A percentile compares a stretch with the other conserved stretches of the same genome.
These are phyloP conservation scores for Coemansia sp. DNA, from an alignment of 192 early-diverging fungal species.

Conservation along the genomic window DNA sequence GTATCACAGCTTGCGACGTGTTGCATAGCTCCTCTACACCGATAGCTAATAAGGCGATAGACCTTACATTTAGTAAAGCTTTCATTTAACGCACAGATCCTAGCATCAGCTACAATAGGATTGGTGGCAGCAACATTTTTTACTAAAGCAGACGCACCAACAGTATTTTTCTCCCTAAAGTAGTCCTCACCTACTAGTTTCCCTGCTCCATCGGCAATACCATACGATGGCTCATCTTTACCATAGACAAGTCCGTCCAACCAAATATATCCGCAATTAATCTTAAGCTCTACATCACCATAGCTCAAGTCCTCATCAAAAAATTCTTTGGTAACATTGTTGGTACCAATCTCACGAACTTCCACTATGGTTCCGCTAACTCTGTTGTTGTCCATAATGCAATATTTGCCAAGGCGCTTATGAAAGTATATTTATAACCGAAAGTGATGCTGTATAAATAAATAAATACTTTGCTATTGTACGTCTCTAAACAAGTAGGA, in stretches of 20 bases:
- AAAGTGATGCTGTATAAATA: neutral
- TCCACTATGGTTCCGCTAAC: neutral
- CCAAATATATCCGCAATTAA: neutral
- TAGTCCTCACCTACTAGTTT: neutral
- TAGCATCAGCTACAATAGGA: neutral
- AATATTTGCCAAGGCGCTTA: neutral
- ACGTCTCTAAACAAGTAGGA: neutral
- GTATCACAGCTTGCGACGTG: neutral
- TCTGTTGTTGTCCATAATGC: neutral
- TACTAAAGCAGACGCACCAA: neutral
- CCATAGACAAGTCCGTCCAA: neutral
- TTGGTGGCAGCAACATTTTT: neutral
- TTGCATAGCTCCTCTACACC: neutral
- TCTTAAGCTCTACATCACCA: neutral
- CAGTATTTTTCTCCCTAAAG: neutral
- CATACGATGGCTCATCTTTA: neutral
- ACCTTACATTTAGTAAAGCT: neutral
- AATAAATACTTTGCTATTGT: neutral
- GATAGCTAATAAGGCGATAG: neutral
- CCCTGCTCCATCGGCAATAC: neutral
- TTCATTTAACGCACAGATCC: neutral
- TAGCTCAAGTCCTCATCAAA: neutral
- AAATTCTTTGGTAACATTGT: neutral
- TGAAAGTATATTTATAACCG: neutral
- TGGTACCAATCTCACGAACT: neutral